Evolutionary conservation across 345 rosid genomes (phyloP).

Genomic region (Anacardium occidentale): DNA sequence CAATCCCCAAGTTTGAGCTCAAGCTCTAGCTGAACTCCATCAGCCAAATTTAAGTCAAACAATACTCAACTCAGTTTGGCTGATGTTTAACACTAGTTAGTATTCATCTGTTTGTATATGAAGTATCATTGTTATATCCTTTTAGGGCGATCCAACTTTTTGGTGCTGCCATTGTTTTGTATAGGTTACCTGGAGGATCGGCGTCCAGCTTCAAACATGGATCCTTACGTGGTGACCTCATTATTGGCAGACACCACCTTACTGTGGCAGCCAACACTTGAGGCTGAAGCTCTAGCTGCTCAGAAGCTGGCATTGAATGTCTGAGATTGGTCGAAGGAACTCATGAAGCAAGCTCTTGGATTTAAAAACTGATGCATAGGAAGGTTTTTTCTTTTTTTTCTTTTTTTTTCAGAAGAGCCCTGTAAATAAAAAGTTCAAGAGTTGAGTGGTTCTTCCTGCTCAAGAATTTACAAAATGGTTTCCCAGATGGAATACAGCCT

Average conservation of each 20-base stretch:
- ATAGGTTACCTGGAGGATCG: conserved; percentile 87
- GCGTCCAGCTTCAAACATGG: conserved; percentile 97
- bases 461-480: conserved; percentile 12
- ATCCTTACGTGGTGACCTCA: conserved; percentile 72
- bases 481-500: conserved; percentile 19
- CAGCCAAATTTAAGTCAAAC: no score
- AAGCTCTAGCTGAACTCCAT: no score
- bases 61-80: no score
- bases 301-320: conserved; percentile 76
- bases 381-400: background rate
- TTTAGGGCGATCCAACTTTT: conserved; percentile 23
- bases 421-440: conserved; percentile 39
- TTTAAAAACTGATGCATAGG: conserved; percentile 6
- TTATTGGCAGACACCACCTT: conserved; percentile 75
- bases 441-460: conserved; percentile 15
- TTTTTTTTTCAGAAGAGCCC: conserved; percentile 17
- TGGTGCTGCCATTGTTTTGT: conserved; percentile 3
- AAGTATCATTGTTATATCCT: no score
- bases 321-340: conserved; percentile 26
- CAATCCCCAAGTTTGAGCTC: no score
- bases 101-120: no score
- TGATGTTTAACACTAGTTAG: no score
- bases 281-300: conserved; percentile 85
- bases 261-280: conserved; percentile 76
- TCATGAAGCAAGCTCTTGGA: conserved; percentile 16